phyloP scores from a whole-genome alignment of 2,329 filamentous ascomycete species.

The Bipolaris victoriae region DNA sequence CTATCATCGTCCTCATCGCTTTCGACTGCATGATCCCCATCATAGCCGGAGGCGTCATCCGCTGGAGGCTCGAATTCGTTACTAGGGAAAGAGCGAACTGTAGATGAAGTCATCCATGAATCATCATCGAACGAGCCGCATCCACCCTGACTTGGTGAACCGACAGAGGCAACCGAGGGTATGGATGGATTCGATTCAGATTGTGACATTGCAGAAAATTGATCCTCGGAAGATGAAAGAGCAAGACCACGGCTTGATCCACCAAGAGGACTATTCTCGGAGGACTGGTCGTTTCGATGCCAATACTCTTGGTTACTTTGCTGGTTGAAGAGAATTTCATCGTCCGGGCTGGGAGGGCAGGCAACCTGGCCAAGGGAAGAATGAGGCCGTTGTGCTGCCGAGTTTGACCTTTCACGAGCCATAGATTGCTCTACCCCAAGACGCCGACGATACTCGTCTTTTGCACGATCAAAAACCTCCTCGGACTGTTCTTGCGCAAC shows the following conservation, averaged over 20 bases:
- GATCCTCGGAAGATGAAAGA: constrained; percentile 57
- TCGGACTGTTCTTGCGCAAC: constrained; percentile 36
- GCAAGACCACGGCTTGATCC: constrained; percentile 38
- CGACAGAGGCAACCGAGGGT: constrained; percentile 57
- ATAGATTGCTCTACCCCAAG: constrained; percentile 40
- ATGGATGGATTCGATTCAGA: constrained; percentile 60
- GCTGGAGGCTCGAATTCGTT: constrained; percentile 34
- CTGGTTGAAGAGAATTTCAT: constrained; percentile 40
- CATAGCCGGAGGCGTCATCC: constrained; percentile 49
- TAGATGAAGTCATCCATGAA: constrained; percentile 33
- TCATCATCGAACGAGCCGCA: constrained; percentile 29
- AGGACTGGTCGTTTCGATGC: constrained; percentile 40
- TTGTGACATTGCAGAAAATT: constrained; percentile 57
- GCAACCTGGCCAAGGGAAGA: constrained; percentile 41
- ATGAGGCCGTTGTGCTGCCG: constrained; percentile 29
- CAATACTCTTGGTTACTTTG: constrained; percentile 41
- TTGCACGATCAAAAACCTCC: constrained; percentile 45
- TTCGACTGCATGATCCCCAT: constrained; percentile 50
- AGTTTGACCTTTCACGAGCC: constrained; percentile 33
- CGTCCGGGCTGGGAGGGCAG: constrained; percentile 58
- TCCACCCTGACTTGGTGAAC: constrained; percentile 52
- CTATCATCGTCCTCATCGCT: constrained; percentile 50
- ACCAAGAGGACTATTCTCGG: constrained; percentile 51
- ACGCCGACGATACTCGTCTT: constrained; percentile 49
- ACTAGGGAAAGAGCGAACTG: constrained; percentile 46